These are phyloP conservation scores for Talaromyces ruber DNA, from an alignment of 495 filamentous ascomycete species.

Conservation along the genomic window DNA sequence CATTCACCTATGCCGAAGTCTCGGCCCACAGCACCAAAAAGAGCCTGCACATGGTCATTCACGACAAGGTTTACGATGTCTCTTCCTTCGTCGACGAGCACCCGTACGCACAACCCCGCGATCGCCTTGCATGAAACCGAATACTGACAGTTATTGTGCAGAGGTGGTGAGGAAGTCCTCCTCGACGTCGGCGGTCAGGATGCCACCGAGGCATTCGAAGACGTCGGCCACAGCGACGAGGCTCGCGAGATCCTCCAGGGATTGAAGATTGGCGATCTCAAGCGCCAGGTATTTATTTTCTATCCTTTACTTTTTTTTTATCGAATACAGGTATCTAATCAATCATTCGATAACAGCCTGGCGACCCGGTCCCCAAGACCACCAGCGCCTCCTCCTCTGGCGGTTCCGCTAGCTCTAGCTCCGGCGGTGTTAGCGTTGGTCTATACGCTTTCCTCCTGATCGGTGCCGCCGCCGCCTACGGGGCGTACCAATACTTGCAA, in stretches of 20 bases:
- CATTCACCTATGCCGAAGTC: constrained; percentile 79
- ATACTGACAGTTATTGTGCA: constrained; percentile 21
- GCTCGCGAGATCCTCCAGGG: constrained; percentile 86
- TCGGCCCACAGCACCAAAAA: constrained; percentile 89
- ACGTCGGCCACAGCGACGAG: constrained; percentile 99
- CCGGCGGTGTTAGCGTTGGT: constrained; percentile 52
- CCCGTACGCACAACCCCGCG: constrained; percentile 63
- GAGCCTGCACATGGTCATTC: constrained; percentile 84
- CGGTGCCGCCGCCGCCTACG: constrained; percentile 70
- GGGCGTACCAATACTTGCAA: constrained; percentile 82
- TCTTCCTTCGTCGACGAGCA: constrained; percentile 94
- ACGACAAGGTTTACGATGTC: constrained; percentile 93
- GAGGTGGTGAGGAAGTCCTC: constrained; percentile 96
- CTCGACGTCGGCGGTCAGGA: constrained; percentile 95
- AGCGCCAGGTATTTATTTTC: constrained; percentile 62
- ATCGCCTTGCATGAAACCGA: neutral
- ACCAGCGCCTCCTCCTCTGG: constrained; percentile 37
- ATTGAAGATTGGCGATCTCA: constrained; percentile 70
- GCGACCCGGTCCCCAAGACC: constrained; percentile 67
- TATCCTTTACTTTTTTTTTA: constrained; percentile 8
- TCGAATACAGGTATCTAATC: constrained; percentile 1
- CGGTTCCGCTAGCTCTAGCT: constrained; percentile 32
- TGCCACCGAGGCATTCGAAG: constrained; percentile 97
- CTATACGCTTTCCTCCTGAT: constrained; percentile 76
- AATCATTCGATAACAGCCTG: constrained; percentile 59